phyloP scores from a whole-genome alignment of 2,329 filamentous ascomycete species.

The Dothiorella sarmentorum region DNA sequence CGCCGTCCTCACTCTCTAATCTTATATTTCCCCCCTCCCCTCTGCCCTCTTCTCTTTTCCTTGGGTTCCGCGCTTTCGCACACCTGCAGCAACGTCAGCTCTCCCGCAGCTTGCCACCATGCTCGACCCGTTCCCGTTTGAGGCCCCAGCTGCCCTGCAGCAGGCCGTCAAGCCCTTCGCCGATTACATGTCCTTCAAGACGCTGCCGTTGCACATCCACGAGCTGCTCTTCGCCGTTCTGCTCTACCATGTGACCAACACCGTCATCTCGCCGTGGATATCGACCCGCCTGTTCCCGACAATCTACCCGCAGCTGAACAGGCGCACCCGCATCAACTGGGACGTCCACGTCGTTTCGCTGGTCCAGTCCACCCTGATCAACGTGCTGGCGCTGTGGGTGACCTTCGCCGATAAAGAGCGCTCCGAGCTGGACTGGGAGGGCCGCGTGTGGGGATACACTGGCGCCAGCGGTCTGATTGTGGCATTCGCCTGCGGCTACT shows the following conservation, averaged over 20 bases:
- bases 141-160: constrained; percentile 56
- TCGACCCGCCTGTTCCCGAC: constrained; percentile 61
- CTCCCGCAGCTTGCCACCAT: constrained; percentile 44
- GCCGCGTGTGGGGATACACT: constrained; percentile 74
- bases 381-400: constrained; percentile 68
- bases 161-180: constrained; percentile 61
- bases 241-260: constrained; percentile 67
- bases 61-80: background rate
- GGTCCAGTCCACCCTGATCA: constrained; percentile 71
- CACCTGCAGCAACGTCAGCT: background rate
- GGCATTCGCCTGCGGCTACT: constrained; percentile 75
- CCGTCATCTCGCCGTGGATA: constrained; percentile 63
- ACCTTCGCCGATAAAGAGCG: constrained; percentile 68
- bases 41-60: background rate
- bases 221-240: constrained; percentile 65
- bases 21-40: background rate
- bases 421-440: constrained; percentile 60
- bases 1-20: background rate
- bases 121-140: constrained; percentile 67
- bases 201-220: constrained; percentile 73
- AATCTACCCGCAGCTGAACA: constrained; percentile 60
- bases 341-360: constrained; percentile 84
- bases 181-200: constrained; percentile 58
- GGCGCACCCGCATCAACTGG: constrained; percentile 71
- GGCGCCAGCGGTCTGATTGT: constrained; percentile 69